These are phyloP conservation scores for Coccomyxa sp. DNA, from an alignment of 139 green algal species.

Conservation along the genomic window DNA sequence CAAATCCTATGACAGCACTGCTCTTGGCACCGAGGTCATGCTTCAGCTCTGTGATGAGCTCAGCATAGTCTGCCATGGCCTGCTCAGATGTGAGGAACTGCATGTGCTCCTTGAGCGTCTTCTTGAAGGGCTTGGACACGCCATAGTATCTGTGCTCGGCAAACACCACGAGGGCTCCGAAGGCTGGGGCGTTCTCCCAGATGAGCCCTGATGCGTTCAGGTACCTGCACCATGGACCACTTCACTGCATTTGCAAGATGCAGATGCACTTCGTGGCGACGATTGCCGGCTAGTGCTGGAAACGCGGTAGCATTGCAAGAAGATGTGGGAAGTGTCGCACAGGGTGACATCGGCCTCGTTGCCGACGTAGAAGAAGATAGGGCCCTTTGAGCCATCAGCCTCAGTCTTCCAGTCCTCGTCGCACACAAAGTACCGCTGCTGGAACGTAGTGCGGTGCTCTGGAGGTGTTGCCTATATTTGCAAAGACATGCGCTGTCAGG, in stretches of 20 bases:
- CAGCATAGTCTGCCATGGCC: constrained; percentile 74
- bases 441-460: constrained; percentile 38
- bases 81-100: constrained; percentile 45
- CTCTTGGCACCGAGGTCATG: constrained; percentile 24
- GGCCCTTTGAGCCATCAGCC: constrained; percentile 20
- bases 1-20: constrained; percentile 67
- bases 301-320: no score
- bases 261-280: no score
- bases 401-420: constrained; percentile 46
- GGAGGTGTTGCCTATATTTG: background rate
- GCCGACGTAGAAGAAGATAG: constrained; percentile 87
- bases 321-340: no score
- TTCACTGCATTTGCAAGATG: no score
- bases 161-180: constrained; percentile 47
- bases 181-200: constrained; percentile 45
- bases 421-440: constrained; percentile 80
- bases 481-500: no score
- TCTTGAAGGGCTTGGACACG: constrained; percentile 17
- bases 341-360: constrained; percentile 85
- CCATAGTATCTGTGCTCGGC: constrained; percentile 44
- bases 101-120: constrained; percentile 40
- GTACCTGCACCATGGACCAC: constrained; percentile 36
- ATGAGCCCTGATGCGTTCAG: constrained; percentile 69
- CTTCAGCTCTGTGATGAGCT: constrained; percentile 50
- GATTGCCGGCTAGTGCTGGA: no score